Evolutionary conservation across 2,329 filamentous ascomycete genomes (phyloP).

Genomic region (Aureobasidium melanogenum): DNA sequence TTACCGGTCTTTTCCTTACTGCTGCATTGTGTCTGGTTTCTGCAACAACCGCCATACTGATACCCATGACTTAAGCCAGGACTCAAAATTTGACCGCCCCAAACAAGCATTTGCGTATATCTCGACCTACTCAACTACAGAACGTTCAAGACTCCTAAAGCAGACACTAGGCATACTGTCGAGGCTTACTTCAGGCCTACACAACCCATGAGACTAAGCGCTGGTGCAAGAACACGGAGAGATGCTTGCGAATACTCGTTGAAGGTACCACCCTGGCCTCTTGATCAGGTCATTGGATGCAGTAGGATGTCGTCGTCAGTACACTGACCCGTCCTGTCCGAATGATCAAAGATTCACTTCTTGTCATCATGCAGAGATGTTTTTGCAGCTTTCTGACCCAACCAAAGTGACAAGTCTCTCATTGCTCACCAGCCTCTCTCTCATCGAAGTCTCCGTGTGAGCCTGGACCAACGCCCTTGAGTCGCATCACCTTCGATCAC

Average conservation of each 20-base stretch:
- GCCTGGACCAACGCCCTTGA: too few species aligned
- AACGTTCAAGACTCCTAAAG: rapidly evolving
- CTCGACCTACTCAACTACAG: neutral
- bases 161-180: rapidly evolving
- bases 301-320: neutral
- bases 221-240: neutral
- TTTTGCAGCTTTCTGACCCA: neutral
- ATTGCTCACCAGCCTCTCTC: neutral
- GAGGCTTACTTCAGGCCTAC: neutral
- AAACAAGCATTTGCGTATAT: neutral
- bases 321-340: neutral
- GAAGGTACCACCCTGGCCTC: neutral
- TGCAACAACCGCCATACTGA: too few species aligned
- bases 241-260: neutral
- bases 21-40: rapidly evolving
- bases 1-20: too few species aligned
- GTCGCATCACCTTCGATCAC: too few species aligned
- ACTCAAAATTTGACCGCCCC: neutral
- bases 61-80: too few species aligned
- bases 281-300: too few species aligned
- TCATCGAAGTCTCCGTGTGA: too few species aligned
- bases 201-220: rapidly evolving
- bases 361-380: neutral
- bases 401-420: neutral
- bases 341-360: neutral